Evolutionary conservation across 2,329 filamentous ascomycete species (phyloP).

Genomic region (Rhynchosporium graminicola): DNA sequence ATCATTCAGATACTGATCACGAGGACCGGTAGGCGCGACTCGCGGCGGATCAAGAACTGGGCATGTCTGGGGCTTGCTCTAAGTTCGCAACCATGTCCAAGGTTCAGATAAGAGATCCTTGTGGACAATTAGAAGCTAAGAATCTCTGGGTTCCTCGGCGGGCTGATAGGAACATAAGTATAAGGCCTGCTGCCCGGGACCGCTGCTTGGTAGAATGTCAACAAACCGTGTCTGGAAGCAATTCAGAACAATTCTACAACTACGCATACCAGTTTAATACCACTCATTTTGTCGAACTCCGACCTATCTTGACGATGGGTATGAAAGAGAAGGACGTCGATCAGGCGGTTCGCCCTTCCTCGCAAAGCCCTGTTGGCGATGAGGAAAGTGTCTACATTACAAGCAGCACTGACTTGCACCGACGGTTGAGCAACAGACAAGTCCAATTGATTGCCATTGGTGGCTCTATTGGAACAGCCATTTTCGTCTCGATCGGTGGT

Average conservation of each 20-base stretch:
- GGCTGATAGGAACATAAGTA: constrained; percentile 12
- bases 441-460: constrained; percentile 16
- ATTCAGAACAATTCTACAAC: no score
- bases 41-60: background rate
- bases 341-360: background rate
- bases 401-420: constrained; percentile 4
- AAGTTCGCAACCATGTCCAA: background rate
- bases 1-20: background rate
- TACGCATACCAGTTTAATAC: no score
- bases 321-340: constrained; percentile 1
- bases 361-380: background rate
- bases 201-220: background rate
- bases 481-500: constrained; percentile 16
- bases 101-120: background rate
- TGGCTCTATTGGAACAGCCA: constrained; percentile 16
- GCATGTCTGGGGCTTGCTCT: constrained; percentile 5
- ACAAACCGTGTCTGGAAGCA: no score
- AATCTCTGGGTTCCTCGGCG: background rate
- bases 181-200: background rate
- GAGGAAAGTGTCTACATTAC: constrained; percentile 11
- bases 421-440: constrained; percentile 11
- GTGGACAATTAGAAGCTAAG: background rate
- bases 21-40: background rate
- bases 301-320: background rate
- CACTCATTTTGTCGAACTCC: no score